phyloP scores from a whole-genome alignment of 306 rosid genomes.

The Lathyrus aphaca region DNA sequence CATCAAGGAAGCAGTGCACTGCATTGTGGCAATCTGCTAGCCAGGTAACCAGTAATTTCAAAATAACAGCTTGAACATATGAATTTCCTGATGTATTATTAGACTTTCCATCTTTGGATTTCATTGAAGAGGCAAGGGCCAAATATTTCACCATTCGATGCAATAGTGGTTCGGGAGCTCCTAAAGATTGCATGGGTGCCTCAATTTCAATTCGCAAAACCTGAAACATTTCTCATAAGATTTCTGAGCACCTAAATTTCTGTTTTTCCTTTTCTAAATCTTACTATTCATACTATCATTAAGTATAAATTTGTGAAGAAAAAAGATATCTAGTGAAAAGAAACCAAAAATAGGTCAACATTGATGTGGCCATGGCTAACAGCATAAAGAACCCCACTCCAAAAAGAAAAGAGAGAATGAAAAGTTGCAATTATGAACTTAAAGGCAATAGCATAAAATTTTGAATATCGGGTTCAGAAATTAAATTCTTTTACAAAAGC shows the following conservation, averaged over 20 bases:
- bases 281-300: conserved; percentile 17
- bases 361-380: not conserved
- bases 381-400: not conserved
- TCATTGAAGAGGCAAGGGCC: conserved; percentile 84
- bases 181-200: conserved; percentile 73
- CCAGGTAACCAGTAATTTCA: conserved; percentile 86
- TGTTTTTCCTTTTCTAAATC: conserved; percentile 3
- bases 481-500: conserved; percentile 3
- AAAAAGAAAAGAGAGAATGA: not conserved
- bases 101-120: conserved; percentile 72
- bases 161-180: conserved; percentile 82
- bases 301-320: not conserved
- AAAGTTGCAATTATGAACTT: not conserved
- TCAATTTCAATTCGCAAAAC: conserved; percentile 79
- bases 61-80: conserved; percentile 66
- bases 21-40: conserved; percentile 84
- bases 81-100: conserved; percentile 49
- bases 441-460: not conserved
- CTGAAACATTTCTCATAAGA: conserved; percentile 53
- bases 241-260: conserved; percentile 23
- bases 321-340: not conserved
- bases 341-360: conserved; percentile 8
- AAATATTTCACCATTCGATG: conserved; percentile 84
- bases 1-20: conserved; percentile 85
- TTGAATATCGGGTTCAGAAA: not conserved